phyloP scores from a whole-genome alignment of 2,329 filamentous ascomycete species.

The Calonectria pteridis region DNA sequence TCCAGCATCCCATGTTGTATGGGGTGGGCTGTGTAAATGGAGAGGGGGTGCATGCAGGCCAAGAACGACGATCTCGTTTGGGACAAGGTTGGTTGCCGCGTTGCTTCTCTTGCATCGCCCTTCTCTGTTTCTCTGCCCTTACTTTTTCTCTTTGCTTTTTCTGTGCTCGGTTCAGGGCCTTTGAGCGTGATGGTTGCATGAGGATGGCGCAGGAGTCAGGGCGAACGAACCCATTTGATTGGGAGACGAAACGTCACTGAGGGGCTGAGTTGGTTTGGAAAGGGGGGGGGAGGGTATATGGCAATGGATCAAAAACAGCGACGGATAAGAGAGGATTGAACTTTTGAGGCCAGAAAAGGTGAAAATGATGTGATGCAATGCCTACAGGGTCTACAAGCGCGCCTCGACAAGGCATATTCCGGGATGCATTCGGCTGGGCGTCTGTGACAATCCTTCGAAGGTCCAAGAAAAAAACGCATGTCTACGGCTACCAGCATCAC shows the following conservation, averaged over 20 bases:
- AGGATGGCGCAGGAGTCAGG: not conserved
- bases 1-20: not conserved
- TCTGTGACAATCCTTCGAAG: not conserved
- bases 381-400: not conserved
- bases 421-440: not conserved
- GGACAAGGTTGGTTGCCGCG: not conserved
- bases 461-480: not conserved
- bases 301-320: not conserved
- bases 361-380: not conserved
- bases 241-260: not conserved
- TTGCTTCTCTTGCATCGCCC: not conserved
- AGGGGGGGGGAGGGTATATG: no score
- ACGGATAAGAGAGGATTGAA: not conserved
- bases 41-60: not conserved
- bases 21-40: not conserved
- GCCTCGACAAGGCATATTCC: no score
- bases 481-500: not conserved
- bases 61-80: not conserved
- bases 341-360: not conserved
- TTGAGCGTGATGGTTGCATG: not conserved
- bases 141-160: not conserved
- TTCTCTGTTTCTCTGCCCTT: not conserved
- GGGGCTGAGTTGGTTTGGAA: not conserved
- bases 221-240: not conserved
- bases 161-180: not conserved